Percentiles rank a stretch among this genome's conserved stretches.
Evolutionary conservation across 2,329 filamentous ascomycete species (phyloP).

Genomic region (Ophiosphaerella korrae): DNA sequence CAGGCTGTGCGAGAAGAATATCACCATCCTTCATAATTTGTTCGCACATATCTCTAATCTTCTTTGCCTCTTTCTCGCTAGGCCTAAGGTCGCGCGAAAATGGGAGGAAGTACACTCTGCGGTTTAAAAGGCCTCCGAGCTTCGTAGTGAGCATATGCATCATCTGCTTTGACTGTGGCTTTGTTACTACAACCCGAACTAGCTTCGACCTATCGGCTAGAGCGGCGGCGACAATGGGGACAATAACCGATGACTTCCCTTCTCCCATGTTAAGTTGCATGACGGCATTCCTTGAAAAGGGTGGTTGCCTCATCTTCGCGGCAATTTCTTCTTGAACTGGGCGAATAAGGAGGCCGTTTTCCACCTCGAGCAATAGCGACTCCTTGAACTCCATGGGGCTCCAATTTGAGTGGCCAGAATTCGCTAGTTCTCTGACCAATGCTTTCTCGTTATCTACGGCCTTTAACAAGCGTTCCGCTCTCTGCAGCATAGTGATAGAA

Average conservation of each 20-base stretch:
- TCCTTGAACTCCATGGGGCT: slow-evolving; percentile 59
- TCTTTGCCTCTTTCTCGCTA: slow-evolving; percentile 23
- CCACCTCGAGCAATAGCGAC: slow-evolving; percentile 67
- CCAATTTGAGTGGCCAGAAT: slow-evolving; percentile 64
- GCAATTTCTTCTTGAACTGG: slow-evolving; percentile 65
- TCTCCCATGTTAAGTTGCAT: slow-evolving; percentile 41
- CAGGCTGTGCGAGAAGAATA: slow-evolving; percentile 65
- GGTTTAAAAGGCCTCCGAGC: slow-evolving; percentile 61
- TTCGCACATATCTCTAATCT: slow-evolving; percentile 48
- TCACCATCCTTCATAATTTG: slow-evolving; percentile 59
- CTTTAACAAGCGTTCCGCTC: too few relatives aligned
- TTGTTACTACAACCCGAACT: slow-evolving; percentile 62
- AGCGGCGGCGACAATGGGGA: slow-evolving; percentile 37
- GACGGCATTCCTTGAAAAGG: slow-evolving; percentile 27
- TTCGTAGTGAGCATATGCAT: slow-evolving; percentile 59
- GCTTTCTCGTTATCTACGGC: too few relatives aligned
- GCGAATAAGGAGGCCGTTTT: slow-evolving; percentile 66
- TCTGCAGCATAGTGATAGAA: too few relatives aligned
- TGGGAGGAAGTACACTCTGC: slow-evolving; percentile 62
- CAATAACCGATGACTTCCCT: slow-evolving; percentile 39
- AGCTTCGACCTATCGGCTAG: slow-evolving; percentile 55
- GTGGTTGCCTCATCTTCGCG: slow-evolving; percentile 55
- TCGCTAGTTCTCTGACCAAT: too few relatives aligned
- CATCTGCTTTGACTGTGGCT: slow-evolving; percentile 66
- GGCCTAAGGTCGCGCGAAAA: slow-evolving; percentile 60